Percentiles rank a stretch among this genome's conserved stretches.
phyloP scores from a whole-genome alignment of 2,329 filamentous ascomycete species.

The Trichoderma sp. region DNA sequence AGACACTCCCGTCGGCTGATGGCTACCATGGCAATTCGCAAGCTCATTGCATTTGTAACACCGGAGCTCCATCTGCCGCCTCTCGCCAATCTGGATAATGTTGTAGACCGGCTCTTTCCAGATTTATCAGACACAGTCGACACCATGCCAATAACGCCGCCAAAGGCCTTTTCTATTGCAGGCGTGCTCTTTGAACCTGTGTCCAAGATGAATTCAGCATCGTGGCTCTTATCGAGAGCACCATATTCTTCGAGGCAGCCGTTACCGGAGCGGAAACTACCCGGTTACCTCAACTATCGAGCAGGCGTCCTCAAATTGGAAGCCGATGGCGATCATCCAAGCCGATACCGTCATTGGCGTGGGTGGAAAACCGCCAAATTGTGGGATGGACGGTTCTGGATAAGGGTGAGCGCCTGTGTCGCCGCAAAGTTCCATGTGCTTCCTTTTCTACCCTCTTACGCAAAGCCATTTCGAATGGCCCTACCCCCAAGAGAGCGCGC shows the following conservation, averaged over 20 bases:
- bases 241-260: slow-evolving; percentile 47
- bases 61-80: slow-evolving; percentile 49
- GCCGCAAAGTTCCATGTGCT: slow-evolving; percentile 45
- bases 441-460: slow-evolving; percentile 48
- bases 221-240: slow-evolving; percentile 50
- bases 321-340: slow-evolving; percentile 15
- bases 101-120: slow-evolving; percentile 53
- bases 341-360: slow-evolving; percentile 29
- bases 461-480: slow-evolving; percentile 50
- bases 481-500: slow-evolving; percentile 38
- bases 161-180: slow-evolving; percentile 45
- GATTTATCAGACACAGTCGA: slow-evolving; percentile 34
- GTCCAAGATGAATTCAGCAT: slow-evolving; percentile 24
- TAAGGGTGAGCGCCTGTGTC: slow-evolving; percentile 48
- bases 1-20: slow-evolving; percentile 43
- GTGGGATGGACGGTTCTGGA: slow-evolving; percentile 66
- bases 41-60: slow-evolving; percentile 51
- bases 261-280: slow-evolving; percentile 31
- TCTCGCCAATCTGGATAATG: slow-evolving; percentile 46
- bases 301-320: background rate
- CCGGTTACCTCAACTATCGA: slow-evolving; percentile 27
- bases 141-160: slow-evolving; percentile 8
- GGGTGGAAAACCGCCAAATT: slow-evolving; percentile 39
- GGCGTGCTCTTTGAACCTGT: slow-evolving; percentile 43
- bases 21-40: slow-evolving; percentile 49